Evolutionary conservation across 1,284 basidiomycete species (phyloP).

Genomic region (Marasmius tenuissimus): DNA sequence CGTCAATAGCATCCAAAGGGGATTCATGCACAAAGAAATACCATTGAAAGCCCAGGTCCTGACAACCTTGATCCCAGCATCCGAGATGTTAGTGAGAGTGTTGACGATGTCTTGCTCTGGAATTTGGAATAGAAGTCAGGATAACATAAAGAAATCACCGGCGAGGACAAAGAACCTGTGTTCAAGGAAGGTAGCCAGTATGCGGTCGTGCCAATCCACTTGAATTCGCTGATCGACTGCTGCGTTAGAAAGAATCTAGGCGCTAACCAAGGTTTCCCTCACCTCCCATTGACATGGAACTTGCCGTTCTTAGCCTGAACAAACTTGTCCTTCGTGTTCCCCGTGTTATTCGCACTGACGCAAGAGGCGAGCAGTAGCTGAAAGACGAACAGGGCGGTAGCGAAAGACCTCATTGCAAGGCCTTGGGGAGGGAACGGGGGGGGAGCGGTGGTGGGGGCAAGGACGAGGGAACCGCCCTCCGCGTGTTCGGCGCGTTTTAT

Average conservation of each 20-base stretch:
- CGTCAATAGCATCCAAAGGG: background rate
- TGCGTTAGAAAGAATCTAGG: background rate
- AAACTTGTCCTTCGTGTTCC: slow-evolving; percentile 31
- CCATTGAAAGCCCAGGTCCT: slow-evolving; percentile 70
- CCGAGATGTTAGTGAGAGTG: slow-evolving; percentile 57
- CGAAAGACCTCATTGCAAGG: background rate
- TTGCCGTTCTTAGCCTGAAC: slow-evolving; percentile 40
- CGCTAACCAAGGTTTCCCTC: slow-evolving; percentile 3
- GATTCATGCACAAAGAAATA: slow-evolving; percentile 21
- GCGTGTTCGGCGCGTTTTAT: background rate
- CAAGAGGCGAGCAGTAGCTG: slow-evolving; percentile 15
- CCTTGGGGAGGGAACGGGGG: background rate
- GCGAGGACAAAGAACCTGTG: slow-evolving; percentile 18
- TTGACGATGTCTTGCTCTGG: slow-evolving; percentile 53
- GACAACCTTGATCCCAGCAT: slow-evolving; percentile 58
- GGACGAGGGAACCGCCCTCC: background rate
- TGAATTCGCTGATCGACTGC: slow-evolving; percentile 39
- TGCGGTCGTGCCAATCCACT: slow-evolving; percentile 63
- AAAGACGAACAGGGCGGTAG: background rate
- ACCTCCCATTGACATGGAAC: slow-evolving; percentile 55
- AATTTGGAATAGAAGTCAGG: background rate
- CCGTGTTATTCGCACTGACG: slow-evolving; percentile 16
- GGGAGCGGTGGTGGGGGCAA: slow-evolving; percentile 2
- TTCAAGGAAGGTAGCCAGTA: slow-evolving; percentile 67
- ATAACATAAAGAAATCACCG: background rate